Base-by-base conservation (phyloP, 192 early-diverging fungal genomes). In the Pilobolus umbonatus region DNA sequence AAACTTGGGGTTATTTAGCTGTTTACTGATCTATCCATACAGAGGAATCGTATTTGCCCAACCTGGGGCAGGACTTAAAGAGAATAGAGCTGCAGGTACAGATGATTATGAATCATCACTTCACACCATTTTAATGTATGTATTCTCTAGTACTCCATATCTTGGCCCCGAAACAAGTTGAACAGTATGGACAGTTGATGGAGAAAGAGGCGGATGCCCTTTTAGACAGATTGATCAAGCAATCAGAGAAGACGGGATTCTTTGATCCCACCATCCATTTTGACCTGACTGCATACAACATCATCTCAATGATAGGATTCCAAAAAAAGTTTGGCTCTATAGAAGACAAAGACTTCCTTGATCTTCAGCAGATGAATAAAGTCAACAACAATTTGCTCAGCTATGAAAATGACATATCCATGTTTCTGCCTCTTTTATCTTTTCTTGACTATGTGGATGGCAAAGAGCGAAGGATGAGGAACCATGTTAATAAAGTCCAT, bases 141-240 rank as follows among this genome's bases (percentile, higher is more conserved):
- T 6, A 4, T 29, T 8, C 12, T 19, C 25, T 22, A 57, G 55
- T 30, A 5, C n/a, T 57, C 19, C 25, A 39, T 44, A 19, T 57
- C 6, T 22, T 57, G 42, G 55, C 42, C 0, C 55, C 55, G 17
- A 57, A 57, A 15, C 29, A 42, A 19, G 39, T 57, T 5, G 55
- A 57, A 22, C 21, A 29, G 6, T 45, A 45, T 57, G 31, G 26
- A 1, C 55, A 25, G 2, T 17, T n/a, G 6, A 57, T 57, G 9
- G 12, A 45, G 4, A 8, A 57, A 4, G 55, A 44, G 31, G 14
- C 55, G 4, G 15, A 45, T 2, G 7, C 10, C 1, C 14, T 57
- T 8, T 25, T 32, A 0, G 21, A 42, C 4, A 9, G 17, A 4
- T 14, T 57, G n/a, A 2, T 57, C 0, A 19, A 31, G 6, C 4